Percentiles rank a stretch among this genome's conserved stretches.
Evolutionary conservation across 2,329 filamentous ascomycete genomes (phyloP).

Genomic region (Apiospora hydei): DNA sequence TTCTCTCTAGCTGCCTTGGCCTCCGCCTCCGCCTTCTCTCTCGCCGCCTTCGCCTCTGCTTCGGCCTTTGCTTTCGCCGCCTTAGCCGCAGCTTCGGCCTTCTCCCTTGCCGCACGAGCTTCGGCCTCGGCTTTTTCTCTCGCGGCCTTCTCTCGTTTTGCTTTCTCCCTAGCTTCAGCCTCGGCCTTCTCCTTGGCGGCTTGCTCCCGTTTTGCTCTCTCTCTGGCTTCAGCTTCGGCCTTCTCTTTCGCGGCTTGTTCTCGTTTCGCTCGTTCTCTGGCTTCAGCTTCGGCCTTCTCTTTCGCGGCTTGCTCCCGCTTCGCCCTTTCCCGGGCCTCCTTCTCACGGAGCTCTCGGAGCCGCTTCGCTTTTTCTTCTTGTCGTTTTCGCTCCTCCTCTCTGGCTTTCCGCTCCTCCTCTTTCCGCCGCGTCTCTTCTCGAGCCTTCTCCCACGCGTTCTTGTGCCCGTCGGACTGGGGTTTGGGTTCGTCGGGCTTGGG

Average conservation of each 20-base stretch:
- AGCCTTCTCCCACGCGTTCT: constrained; percentile 71
- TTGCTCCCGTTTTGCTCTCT: constrained; percentile 35
- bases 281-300: constrained; percentile 42
- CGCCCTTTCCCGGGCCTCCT: constrained; percentile 56
- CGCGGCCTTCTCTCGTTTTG: constrained; percentile 51
- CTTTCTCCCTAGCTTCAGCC: constrained; percentile 43
- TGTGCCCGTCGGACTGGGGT: constrained; percentile 45
- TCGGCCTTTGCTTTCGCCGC: constrained; percentile 45
- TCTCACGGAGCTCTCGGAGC: constrained; percentile 63
- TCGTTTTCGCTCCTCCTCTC: constrained; percentile 67
- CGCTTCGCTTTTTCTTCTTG: constrained; percentile 62
- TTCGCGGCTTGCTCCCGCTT: constrained; percentile 48
- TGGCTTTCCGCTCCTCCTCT: constrained; percentile 69
- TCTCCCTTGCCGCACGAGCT: constrained; percentile 62
- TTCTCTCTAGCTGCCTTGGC: constrained; percentile 52
- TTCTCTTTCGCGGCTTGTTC: constrained; percentile 60
- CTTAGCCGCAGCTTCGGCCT: constrained; percentile 49
- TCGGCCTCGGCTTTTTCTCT: constrained; percentile 60
- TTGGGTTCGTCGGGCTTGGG: constrained; percentile 32
- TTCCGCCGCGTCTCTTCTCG: constrained; percentile 70
- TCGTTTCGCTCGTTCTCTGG: constrained; percentile 52
- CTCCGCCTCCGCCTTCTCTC: constrained; percentile 59
- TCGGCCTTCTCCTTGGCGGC: constrained; percentile 43
- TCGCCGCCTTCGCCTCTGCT: constrained; percentile 48
- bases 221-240: constrained; percentile 61